Conservation (phyloP, 495 filamentous ascomycete species). For the Hypoxylon crocopeplum region DNA sequence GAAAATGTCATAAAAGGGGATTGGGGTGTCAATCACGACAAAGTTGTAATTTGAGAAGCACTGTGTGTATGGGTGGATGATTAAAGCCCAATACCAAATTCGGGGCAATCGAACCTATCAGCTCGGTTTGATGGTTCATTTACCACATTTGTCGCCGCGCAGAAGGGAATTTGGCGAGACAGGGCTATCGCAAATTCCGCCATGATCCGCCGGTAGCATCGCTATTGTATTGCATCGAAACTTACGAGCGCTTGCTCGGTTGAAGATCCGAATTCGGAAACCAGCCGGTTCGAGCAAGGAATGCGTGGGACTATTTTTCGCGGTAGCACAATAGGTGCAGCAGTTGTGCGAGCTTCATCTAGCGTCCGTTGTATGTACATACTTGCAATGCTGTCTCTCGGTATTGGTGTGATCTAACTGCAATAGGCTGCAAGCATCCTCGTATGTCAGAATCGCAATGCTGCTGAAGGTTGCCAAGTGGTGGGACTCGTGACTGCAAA, state of each 20-base stretch:
- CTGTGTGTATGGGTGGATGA: neutral
- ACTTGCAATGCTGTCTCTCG: constrained; percentile 8
- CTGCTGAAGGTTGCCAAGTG: neutral
- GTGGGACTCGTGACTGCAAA: constrained; percentile 6
- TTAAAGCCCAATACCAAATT: neutral
- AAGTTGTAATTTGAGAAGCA: constrained; percentile 1
- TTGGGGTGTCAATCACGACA: constrained; percentile 6
- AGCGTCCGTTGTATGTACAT: neutral
- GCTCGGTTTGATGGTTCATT: too few species aligned
- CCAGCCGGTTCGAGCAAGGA: constrained; percentile 16
- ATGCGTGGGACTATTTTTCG: constrained; percentile 24
- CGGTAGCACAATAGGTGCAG: constrained; percentile 14
- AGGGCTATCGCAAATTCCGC: constrained; percentile 5
- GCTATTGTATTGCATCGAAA: constrained; percentile 5
- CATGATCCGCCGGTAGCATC: constrained; percentile 17
- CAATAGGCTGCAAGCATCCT: constrained; percentile 20
- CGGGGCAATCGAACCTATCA: constrained; percentile 17
- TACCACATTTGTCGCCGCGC: too few species aligned
- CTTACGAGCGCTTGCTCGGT: constrained; percentile 26
- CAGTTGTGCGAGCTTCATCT: constrained; percentile 1
- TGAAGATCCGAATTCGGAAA: constrained; percentile 29
- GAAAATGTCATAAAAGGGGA: constrained; percentile 25
- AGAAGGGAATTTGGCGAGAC: constrained; percentile 8
- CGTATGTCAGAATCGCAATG: constrained; percentile 2
- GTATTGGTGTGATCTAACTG: constrained; percentile 6